Percentiles rank a stretch among this genome's conserved stretches.
Evolutionary conservation across 306 rosid genomes (phyloP).

Genomic region (Prunus dulcis): DNA sequence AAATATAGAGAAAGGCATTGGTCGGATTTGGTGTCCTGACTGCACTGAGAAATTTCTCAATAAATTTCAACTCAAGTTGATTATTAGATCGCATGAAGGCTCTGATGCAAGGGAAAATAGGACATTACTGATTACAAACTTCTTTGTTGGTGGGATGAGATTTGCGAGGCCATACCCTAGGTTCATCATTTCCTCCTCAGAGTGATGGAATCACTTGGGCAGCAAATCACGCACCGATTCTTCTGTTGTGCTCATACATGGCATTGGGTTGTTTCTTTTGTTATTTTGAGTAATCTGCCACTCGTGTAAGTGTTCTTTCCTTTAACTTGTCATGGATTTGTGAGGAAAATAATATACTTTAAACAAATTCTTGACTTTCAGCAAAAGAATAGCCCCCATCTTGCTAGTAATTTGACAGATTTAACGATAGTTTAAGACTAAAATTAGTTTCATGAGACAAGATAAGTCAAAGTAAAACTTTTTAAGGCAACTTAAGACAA

Average conservation of each 20-base stretch:
- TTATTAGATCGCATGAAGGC: conserved; percentile 91
- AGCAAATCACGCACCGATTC: not conserved
- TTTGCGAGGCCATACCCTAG: not conserved
- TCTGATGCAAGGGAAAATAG: conserved; percentile 94
- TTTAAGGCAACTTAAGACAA: too few species aligned
- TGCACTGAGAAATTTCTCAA: conserved; percentile 79
- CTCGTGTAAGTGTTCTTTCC: not conserved
- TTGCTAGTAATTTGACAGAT: too few species aligned
- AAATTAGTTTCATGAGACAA: too few species aligned
- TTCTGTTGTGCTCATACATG: too few species aligned
- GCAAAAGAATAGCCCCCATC: too few species aligned
- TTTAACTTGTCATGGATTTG: too few species aligned
- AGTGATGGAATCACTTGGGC: not conserved
- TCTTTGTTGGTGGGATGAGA: too few species aligned
- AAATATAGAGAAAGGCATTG: conserved; percentile 79
- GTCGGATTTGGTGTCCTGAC: conserved; percentile 85
- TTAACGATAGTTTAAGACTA: too few species aligned
- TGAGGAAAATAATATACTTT: too few species aligned
- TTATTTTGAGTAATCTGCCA: not conserved
- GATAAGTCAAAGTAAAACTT: too few species aligned
- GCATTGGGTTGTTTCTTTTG: too few species aligned
- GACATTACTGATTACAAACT: conserved; percentile 9
- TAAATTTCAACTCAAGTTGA: conserved; percentile 62
- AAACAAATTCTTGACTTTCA: too few species aligned
- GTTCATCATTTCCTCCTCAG: not conserved